Evolutionary conservation across 2,329 filamentous ascomycete genomes (phyloP), one percentile per base, ranked within the genome.

Genomic region (Aspergillus persii): DNA sequence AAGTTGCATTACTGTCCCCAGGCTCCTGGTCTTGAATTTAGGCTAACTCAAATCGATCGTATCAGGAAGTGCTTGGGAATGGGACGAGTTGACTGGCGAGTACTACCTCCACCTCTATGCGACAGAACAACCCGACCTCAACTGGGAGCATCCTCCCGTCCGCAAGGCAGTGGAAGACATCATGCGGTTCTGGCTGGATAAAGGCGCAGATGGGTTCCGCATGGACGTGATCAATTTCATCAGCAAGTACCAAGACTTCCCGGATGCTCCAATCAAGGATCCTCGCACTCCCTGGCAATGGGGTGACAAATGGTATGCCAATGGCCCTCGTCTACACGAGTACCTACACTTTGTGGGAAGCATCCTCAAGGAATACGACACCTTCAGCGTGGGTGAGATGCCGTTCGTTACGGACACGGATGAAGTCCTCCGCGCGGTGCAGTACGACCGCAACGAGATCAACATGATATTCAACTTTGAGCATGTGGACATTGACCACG

Each of bases 81-180:
- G 85, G 79, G 89, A 92, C 66, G 86, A 90, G 64, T 71, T 75
- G n/a, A 91, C 89, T 0, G 80, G 82, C 51, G 88, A 93, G 74
- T 93, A 91, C 72, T 93, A 91, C 68, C 83, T 93, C 0, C 86
- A 89, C 61, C 81, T 95, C 9, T 96, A 91, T 72, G 86, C 88
- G 6, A 83, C 83, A 4, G 86, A 90, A 63, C 91, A 94, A 71
- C 91, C 91, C 0, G 91, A 95, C 66, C 80, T 95, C n/a, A 95
- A 95, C 75, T 95, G 90, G 90, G 89, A 93, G 69, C 89, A 88
- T 58, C 80, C 81, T 0, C 84, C 83, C 8, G 84, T 89, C 0
- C 83, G 90, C 15, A 77, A 84, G 50, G 90, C 89, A 1, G 86
- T 93, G 6, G 89, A 92, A 71, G 83, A 84, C 15, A 82, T 89